Evolutionary conservation across 768 basidiomycete genomes (phyloP).

Genomic region (Vishniacozyma victoriae): DNA sequence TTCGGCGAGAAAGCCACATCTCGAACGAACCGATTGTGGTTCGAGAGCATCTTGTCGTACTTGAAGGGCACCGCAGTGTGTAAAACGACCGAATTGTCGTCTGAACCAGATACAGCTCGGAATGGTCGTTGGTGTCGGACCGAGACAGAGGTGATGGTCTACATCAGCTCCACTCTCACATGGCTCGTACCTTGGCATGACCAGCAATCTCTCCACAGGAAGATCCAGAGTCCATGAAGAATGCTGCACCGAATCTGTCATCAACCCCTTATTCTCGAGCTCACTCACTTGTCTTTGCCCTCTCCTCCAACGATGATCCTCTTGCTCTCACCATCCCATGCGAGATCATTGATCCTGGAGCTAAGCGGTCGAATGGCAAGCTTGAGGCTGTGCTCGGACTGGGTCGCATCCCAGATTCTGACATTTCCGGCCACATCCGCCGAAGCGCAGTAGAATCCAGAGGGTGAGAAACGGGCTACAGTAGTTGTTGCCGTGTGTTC

Average conservation of each 20-base stretch:
- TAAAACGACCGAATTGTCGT: constrained; percentile 75
- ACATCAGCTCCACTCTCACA: not conserved
- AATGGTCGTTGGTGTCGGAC: constrained; percentile 85
- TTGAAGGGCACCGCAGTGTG: constrained; percentile 87
- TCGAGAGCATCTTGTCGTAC: constrained; percentile 74
- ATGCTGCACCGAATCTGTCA: constrained; percentile 40
- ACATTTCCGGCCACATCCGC: constrained; percentile 78
- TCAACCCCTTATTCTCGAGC: not conserved
- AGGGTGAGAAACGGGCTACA: constrained; percentile 84
- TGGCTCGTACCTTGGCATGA: constrained; percentile 66
- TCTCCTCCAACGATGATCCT: constrained; percentile 93
- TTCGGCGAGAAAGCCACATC: constrained; percentile 76
- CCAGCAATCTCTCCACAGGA: constrained; percentile 84
- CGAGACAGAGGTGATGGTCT: constrained; percentile 81
- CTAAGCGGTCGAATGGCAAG: constrained; percentile 40
- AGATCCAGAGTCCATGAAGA: constrained; percentile 55
- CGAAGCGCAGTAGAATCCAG: constrained; percentile 92
- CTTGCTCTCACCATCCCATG: constrained; percentile 95
- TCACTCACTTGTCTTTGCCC: constrained; percentile 70
- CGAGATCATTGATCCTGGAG: constrained; percentile 73
- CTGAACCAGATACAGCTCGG: constrained; percentile 80
- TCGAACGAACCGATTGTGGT: constrained; percentile 87
- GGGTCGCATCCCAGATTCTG: constrained; percentile 86
- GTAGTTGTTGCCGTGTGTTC: constrained; percentile 80
- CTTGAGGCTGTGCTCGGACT: constrained; percentile 75